A percentile compares a stretch with the other conserved stretches of the same genome.
phyloP scores from a whole-genome alignment of 78 protist species.

The Dictyostelium brefeldianum region DNA sequence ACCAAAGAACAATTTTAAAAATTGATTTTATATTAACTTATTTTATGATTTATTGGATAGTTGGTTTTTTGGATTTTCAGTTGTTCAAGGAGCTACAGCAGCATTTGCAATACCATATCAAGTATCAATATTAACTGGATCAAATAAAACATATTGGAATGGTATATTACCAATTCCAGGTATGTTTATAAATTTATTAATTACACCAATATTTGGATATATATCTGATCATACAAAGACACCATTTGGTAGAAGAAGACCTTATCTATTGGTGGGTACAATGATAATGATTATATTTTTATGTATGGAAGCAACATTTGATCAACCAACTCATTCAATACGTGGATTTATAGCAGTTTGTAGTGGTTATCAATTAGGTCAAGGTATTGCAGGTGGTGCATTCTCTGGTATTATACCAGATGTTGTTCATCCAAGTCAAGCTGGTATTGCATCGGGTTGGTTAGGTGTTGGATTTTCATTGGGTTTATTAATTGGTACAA shows the following conservation, averaged over 20 bases:
- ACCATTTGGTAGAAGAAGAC: slow-evolving; percentile 71
- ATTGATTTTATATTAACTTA: too few relatives aligned
- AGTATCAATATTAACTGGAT: neutral
- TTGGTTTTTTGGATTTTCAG: slow-evolving; percentile 76
- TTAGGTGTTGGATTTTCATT: slow-evolving; percentile 69
- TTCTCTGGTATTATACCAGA: slow-evolving; percentile 81
- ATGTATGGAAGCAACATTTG: slow-evolving; percentile 21
- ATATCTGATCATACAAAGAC: slow-evolving; percentile 55
- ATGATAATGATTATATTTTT: slow-evolving; percentile 60
- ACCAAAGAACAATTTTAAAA: too few relatives aligned
- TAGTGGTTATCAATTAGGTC: slow-evolving; percentile 50
- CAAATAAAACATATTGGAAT: slow-evolving; percentile 52
- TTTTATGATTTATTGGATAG: too few relatives aligned
- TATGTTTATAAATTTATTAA: slow-evolving; percentile 47
- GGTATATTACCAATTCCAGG: slow-evolving; percentile 76
- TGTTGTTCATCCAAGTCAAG: slow-evolving; percentile 36
- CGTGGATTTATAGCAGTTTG: slow-evolving; percentile 27
- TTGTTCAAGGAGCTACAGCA: slow-evolving; percentile 47
- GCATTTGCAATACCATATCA: slow-evolving; percentile 29
- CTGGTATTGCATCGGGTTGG: slow-evolving; percentile 77
- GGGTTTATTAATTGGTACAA: slow-evolving; percentile 34
- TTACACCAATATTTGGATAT: slow-evolving; percentile 48
- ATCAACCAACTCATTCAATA: neutral
- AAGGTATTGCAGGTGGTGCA: slow-evolving; percentile 81
- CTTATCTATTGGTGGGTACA: slow-evolving; percentile 48